Conservation (phyloP, 2,329 filamentous ascomycete species). For the Penicillium griseofulvum region DNA sequence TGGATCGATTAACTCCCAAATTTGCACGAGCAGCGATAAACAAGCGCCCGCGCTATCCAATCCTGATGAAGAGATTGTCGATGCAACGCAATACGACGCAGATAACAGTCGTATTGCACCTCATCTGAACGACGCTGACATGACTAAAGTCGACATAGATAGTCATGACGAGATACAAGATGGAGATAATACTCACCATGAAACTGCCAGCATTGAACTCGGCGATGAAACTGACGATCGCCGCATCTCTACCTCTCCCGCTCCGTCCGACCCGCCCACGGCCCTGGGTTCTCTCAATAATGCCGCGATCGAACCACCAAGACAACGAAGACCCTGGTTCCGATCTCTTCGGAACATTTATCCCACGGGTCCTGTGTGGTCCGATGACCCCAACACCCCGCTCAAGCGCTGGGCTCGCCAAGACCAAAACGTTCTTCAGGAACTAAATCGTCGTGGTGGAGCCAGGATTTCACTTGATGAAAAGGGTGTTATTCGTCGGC, state of each 20-base stretch:
- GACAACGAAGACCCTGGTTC: conserved; percentile 29
- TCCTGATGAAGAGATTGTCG: background rate
- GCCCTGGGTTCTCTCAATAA: conserved; percentile 3
- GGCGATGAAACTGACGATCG: conserved; percentile 26
- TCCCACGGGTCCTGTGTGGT: conserved; percentile 29
- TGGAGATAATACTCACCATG: conserved; percentile 24
- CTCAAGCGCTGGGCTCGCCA: conserved; percentile 40
- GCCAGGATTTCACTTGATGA: conserved; percentile 30
- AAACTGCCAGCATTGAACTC: conserved; percentile 40
- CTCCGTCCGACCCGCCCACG: background rate
- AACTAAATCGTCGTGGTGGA: conserved; percentile 29
- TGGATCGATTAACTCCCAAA: background rate
- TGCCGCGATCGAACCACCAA: conserved; percentile 2
- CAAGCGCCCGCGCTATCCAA: background rate
- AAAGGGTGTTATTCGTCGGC: conserved; percentile 32
- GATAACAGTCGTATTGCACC: background rate
- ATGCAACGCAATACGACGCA: background rate
- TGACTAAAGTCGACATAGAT: background rate
- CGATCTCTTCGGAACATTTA: conserved; percentile 25
- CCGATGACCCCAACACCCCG: conserved; percentile 36
- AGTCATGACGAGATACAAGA: conserved; percentile 14
- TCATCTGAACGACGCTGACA: background rate
- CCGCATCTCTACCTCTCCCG: background rate
- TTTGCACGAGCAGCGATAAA: background rate
- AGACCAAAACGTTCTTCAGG: conserved; percentile 32